Evolutionary conservation across 108 stramenopile species (phyloP).

Genomic region (Stephanodiscus triporus): DNA sequence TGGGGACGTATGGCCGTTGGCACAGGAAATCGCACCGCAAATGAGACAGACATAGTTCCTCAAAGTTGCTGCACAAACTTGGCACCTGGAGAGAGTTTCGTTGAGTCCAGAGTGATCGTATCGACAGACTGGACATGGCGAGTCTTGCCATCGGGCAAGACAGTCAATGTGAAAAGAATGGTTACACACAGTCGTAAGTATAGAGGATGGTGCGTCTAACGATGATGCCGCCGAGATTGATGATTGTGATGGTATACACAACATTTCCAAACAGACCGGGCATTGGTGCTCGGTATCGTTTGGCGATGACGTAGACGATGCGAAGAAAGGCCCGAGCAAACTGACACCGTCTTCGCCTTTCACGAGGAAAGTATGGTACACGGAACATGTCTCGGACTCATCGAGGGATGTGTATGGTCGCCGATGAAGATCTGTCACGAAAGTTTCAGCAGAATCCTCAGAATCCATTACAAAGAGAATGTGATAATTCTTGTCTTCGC

Average conservation of each 20-base stretch:
- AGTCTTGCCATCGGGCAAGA: conserved; percentile 80
- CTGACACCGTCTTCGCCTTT: conserved; percentile 66
- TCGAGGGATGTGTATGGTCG: conserved; percentile 77
- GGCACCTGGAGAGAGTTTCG: conserved; percentile 73
- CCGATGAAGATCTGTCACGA: conserved; percentile 69
- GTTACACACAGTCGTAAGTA: conserved; percentile 94
- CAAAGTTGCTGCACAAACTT: conserved; percentile 76
- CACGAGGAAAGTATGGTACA: conserved; percentile 59
- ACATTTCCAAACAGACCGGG: conserved; percentile 89
- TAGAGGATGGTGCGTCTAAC: conserved; percentile 37
- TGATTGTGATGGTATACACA: conserved; percentile 46
- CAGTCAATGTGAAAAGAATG: conserved; percentile 94
- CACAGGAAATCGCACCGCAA: conserved; percentile 88
- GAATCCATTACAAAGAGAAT: conserved; percentile 65
- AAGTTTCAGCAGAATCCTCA: conserved; percentile 55
- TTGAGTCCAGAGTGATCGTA: conserved; percentile 91
- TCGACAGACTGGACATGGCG: conserved; percentile 93
- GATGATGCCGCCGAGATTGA: conserved; percentile 4
- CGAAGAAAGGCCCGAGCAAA: conserved; percentile 68
- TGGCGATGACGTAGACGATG: conserved; percentile 48
- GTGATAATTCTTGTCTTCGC: conserved; percentile 35
- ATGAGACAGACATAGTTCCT: conserved; percentile 81
- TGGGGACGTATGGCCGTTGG: conserved; percentile 25
- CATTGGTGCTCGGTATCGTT: conserved; percentile 63
- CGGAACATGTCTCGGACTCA: conserved; percentile 60